Evolutionary conservation across 2,329 filamentous ascomycete genomes (phyloP).

Genomic region (Lasiodiplodia sp.): DNA sequence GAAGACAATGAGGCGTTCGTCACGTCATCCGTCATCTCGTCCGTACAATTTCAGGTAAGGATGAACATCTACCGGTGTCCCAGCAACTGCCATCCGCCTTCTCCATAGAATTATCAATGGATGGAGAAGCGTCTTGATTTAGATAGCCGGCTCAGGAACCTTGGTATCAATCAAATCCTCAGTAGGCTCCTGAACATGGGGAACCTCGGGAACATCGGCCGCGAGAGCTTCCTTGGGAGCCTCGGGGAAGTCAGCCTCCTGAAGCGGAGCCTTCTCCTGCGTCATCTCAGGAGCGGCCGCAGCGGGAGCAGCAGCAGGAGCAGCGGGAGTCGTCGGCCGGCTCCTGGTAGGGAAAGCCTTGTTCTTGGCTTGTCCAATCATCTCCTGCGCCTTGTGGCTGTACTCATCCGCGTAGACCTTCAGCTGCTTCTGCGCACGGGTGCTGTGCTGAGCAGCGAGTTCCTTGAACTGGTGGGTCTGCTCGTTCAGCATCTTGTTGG

Average conservation of each 20-base stretch:
- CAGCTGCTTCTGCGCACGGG: conserved; percentile 64
- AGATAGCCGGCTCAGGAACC: conserved; percentile 13
- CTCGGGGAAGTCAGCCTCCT: conserved; percentile 43
- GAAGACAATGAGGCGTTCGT: conserved; percentile 13
- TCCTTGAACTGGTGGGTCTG: conserved; percentile 68
- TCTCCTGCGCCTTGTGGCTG: conserved; percentile 65
- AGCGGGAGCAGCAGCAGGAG: conserved; percentile 3
- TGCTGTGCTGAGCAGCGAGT: conserved; percentile 66
- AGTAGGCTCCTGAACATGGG: neutral
- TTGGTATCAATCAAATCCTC: neutral
- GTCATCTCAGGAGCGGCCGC: conserved; percentile 12
- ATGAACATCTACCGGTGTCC: neutral
- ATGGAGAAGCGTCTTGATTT: neutral
- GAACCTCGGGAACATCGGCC: conserved; percentile 1
- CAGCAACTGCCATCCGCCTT: neutral
- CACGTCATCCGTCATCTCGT: conserved; percentile 24
- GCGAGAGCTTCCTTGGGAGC: conserved; percentile 40
- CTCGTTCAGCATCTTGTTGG: conserved; percentile 61
- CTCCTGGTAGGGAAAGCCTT: conserved; percentile 26
- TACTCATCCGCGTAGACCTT: conserved; percentile 68
- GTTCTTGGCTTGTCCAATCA: conserved; percentile 44
- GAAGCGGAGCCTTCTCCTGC: conserved; percentile 46
- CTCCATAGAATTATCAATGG: conserved; percentile 1
- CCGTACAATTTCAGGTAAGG: conserved; percentile 27
- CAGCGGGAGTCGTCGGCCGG: conserved; percentile 16